phyloP scores from a whole-genome alignment of 75 land plant species.

The Azolla pinnata region DNA sequence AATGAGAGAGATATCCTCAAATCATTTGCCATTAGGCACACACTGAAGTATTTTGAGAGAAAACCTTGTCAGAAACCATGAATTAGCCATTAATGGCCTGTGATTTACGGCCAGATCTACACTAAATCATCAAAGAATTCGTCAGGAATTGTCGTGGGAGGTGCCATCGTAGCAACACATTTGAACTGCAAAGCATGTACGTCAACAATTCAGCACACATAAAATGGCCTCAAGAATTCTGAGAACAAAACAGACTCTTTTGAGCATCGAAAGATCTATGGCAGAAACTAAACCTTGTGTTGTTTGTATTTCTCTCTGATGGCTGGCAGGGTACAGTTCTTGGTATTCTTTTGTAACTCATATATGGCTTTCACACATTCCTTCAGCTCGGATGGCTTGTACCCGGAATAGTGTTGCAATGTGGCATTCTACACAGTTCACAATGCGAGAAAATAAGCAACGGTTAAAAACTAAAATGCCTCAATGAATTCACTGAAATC shows the following conservation, averaged over 20 bases:
- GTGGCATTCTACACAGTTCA: conserved; percentile 52
- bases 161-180: conserved; percentile 34
- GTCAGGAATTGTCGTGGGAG: conserved; percentile 4
- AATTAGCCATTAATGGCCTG: too few species aligned
- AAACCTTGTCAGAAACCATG: too few species aligned
- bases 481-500: too few species aligned
- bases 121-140: conserved; percentile 1
- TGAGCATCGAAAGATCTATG: neutral
- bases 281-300: conserved; percentile 51
- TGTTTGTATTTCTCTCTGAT: conserved; percentile 87
- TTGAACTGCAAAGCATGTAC: conserved; percentile 35
- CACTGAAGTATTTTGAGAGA: too few species aligned
- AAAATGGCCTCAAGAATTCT: neutral
- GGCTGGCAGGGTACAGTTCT: conserved; percentile 56
- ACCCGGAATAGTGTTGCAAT: conserved; percentile 67
- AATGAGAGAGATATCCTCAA: too few species aligned
- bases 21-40: too few species aligned
- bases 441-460: too few species aligned
- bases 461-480: too few species aligned
- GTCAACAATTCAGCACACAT: neutral
- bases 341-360: conserved; percentile 38
- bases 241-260: neutral
- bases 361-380: conserved; percentile 69
- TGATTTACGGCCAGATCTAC: conserved; percentile 1
- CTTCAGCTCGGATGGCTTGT: conserved; percentile 47